These are phyloP conservation scores for Magnaporthiopsis rhizophila DNA, from an alignment of 2,329 filamentous ascomycete genomes.

Conservation along the genomic window DNA sequence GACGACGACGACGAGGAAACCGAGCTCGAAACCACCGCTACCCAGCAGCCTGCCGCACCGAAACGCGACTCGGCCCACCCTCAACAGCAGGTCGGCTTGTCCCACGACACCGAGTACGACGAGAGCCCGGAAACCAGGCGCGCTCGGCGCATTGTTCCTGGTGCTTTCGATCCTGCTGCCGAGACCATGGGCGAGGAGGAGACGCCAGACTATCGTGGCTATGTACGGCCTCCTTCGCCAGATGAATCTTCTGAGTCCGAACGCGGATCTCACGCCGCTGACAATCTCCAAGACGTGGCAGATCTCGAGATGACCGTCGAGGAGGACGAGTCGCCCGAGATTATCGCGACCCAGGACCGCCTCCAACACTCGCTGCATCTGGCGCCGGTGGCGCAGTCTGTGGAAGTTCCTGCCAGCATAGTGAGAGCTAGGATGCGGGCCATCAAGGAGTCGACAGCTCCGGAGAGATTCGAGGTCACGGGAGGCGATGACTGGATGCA, in stretches of 20 bases:
- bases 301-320: constrained; percentile 31
- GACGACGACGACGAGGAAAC: constrained; percentile 42
- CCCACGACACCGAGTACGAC: constrained; percentile 35
- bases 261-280: constrained; percentile 7
- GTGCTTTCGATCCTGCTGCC: constrained; percentile 65
- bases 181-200: constrained; percentile 48
- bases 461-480: constrained; percentile 51
- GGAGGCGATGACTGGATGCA: constrained; percentile 85
- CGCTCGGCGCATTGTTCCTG: constrained; percentile 54
- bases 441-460: constrained; percentile 50
- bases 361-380: constrained; percentile 45
- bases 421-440: constrained; percentile 57
- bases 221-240: constrained; percentile 8
- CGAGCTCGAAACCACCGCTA: constrained; percentile 41
- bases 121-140: constrained; percentile 51
- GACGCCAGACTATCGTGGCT: constrained; percentile 49
- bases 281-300: constrained; percentile 8
- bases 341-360: constrained; percentile 14
- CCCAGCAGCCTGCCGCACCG: not conserved
- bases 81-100: constrained; percentile 13
- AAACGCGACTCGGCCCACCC: not conserved
- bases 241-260: constrained; percentile 5
- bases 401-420: constrained; percentile 51
- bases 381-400: constrained; percentile 32
- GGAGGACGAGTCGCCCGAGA: constrained; percentile 41